Conservation (phyloP, 306 rosid species). For the Cucurbita argyrosperma region DNA sequence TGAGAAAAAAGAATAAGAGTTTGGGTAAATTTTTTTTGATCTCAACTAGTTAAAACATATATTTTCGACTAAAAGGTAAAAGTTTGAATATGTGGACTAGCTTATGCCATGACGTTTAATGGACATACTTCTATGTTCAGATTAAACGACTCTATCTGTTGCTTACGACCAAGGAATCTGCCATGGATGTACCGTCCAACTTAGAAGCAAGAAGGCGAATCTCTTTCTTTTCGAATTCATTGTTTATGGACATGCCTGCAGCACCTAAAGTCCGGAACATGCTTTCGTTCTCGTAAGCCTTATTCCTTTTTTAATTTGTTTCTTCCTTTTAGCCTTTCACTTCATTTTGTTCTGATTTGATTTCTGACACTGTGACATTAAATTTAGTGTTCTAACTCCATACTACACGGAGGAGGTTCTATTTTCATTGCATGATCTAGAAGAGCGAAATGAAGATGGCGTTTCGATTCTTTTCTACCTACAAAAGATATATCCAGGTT, state of each 20-base stretch:
- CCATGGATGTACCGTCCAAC: constrained; percentile 96
- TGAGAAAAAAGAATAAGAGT: not conserved
- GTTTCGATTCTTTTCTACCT: constrained; percentile 90
- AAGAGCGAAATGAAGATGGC: constrained; percentile 76
- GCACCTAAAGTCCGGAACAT: constrained; percentile 97
- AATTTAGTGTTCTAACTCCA: constrained; percentile 76
- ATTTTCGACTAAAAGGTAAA: not conserved
- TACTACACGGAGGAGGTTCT: constrained; percentile 93
- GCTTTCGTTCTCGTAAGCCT: constrained; percentile 97
- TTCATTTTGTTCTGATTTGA: not conserved
- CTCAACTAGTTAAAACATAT: not conserved
- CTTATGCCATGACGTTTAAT: not conserved
- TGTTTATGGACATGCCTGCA: constrained; percentile 90
- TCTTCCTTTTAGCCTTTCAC: not conserved
- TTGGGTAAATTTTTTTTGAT: not conserved
- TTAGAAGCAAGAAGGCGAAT: constrained; percentile 94
- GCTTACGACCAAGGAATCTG: constrained; percentile 94
- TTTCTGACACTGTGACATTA: constrained; percentile 2
- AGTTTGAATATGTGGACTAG: not conserved
- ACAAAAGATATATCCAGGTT: constrained; percentile 88
- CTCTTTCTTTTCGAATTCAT: constrained; percentile 86
- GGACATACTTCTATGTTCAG: constrained; percentile 22
- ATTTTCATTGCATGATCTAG: constrained; percentile 62
- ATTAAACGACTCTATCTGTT: constrained; percentile 61
- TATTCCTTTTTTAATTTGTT: not conserved